Evolutionary conservation across 192 early-diverging fungal species (phyloP).

Genomic region (Geranomyces variabilis): DNA sequence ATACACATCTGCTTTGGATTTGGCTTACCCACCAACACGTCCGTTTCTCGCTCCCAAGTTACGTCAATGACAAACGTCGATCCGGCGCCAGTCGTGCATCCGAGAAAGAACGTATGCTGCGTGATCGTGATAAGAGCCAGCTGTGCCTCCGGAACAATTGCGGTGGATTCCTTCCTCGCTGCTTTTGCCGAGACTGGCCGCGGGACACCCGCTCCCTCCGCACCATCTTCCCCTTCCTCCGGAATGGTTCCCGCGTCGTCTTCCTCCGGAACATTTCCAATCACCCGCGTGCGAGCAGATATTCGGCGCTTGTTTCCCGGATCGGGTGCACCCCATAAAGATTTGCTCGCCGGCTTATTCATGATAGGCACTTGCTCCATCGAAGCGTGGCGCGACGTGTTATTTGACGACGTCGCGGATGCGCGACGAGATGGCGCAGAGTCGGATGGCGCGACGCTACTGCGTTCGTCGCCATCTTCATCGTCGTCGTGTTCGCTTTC

Average conservation of each 20-base stretch:
- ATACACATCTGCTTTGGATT: background rate
- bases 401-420: conserved; percentile 2
- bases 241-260: conserved; percentile 10
- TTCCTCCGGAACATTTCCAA: conserved; percentile 26
- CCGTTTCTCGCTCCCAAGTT: conserved; percentile 13
- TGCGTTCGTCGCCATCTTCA: background rate
- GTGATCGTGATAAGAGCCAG: conserved; percentile 1
- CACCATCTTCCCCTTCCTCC: conserved; percentile 8
- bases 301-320: conserved; percentile 2
- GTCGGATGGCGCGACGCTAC: background rate
- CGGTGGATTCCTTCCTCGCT: background rate
- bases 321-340: background rate
- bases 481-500: background rate
- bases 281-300: conserved; percentile 5
- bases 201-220: background rate
- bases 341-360: background rate
- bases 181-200: background rate
- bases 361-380: background rate
- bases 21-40: conserved; percentile 11
- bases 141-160: background rate
- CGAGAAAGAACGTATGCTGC: conserved; percentile 32
- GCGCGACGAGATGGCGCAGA: conserved; percentile 4
- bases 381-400: background rate
- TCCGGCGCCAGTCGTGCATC: conserved; percentile 22
- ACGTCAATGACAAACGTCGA: conserved; percentile 10